Percentiles rank a stretch among this genome's conserved stretches.
phyloP scores from a whole-genome alignment of 2,329 filamentous ascomycete genomes.

The Phialocephala sp. region DNA sequence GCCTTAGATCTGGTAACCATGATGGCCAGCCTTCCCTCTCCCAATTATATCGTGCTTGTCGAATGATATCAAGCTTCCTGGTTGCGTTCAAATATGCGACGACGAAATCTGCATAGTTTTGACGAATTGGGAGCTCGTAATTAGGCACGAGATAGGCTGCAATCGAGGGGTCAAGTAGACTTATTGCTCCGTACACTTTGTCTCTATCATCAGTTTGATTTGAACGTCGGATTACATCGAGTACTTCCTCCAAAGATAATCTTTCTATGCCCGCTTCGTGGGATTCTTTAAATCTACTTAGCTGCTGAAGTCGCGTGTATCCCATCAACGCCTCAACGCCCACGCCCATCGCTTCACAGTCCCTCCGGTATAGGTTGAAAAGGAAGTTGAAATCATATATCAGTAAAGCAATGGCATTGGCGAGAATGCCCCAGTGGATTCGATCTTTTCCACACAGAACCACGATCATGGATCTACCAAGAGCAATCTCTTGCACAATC shows the following conservation, averaged over 20 bases:
- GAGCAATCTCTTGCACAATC: constrained; percentile 7
- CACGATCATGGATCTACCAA: background rate
- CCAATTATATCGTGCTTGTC: background rate
- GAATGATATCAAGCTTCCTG: background rate
- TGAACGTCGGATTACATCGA: background rate
- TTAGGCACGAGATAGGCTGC: background rate
- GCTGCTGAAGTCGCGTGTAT: background rate
- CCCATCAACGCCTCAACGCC: background rate
- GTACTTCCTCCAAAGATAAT: background rate
- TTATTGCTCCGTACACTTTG: background rate
- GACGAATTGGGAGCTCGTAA: background rate
- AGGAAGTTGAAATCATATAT: background rate
- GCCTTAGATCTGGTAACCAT: background rate
- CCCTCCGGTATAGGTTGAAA: background rate
- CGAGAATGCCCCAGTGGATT: background rate
- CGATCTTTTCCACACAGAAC: background rate
- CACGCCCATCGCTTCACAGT: background rate
- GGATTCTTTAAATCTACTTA: background rate
- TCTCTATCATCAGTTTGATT: background rate
- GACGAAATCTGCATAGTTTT: background rate
- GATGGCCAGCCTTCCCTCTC: background rate
- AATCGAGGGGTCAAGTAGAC: background rate
- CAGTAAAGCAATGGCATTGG: background rate
- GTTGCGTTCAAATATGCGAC: background rate
- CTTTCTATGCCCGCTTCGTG: background rate